phyloP scores from a whole-genome alignment of 2,329 filamentous ascomycete species.

The Colletotrichum musae region DNA sequence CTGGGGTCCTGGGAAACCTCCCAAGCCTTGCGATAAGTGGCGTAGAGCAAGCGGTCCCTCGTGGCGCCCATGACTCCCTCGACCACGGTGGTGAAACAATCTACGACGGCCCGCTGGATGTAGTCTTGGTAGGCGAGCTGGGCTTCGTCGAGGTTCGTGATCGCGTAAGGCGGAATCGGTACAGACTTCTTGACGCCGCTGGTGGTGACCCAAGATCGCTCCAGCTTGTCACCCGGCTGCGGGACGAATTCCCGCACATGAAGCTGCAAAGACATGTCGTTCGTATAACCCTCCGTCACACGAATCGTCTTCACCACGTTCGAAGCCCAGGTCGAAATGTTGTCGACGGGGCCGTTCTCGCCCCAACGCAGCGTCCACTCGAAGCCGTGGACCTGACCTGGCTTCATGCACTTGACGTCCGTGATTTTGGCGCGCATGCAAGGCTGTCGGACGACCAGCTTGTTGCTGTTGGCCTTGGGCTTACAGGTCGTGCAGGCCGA shows the following conservation, averaged over 20 bases:
- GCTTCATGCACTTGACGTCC: constrained; percentile 71
- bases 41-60: constrained; percentile 60
- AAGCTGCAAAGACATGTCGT: constrained; percentile 59
- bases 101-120: constrained; percentile 62
- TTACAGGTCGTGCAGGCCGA: constrained; percentile 69
- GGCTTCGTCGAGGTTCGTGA: constrained; percentile 68
- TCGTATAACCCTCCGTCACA: constrained; percentile 70
- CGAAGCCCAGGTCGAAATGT: constrained; percentile 70
- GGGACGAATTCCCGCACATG: constrained; percentile 69
- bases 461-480: constrained; percentile 62
- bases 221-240: constrained; percentile 68
- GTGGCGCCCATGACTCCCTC: constrained; percentile 52
- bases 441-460: constrained; percentile 63
- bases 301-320: constrained; percentile 63
- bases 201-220: constrained; percentile 66
- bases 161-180: constrained; percentile 68
- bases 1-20: constrained; percentile 50
- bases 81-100: constrained; percentile 61
- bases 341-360: constrained; percentile 64
- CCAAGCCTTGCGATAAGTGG: constrained; percentile 65
- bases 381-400: constrained; percentile 69
- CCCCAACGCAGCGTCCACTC: constrained; percentile 74
- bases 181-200: constrained; percentile 63
- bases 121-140: constrained; percentile 64
- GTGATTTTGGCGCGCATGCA: constrained; percentile 74